Base-by-base conservation (phyloP, 108 stramenopile genomes). In the Skeletonema costatum region DNA sequence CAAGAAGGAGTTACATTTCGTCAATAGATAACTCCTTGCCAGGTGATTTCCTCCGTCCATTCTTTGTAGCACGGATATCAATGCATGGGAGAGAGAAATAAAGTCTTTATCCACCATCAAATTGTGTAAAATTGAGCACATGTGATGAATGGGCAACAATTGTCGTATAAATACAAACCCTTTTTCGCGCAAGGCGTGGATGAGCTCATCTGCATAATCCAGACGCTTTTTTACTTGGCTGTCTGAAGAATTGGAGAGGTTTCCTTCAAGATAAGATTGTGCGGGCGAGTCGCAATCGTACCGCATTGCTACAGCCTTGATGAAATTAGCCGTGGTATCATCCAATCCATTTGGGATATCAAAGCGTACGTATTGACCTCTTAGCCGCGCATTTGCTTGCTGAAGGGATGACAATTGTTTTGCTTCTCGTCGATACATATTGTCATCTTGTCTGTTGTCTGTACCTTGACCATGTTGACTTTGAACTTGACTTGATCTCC, bases 291-390 rank as follows among this genome's bases (percentile, higher is more conserved):
- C 48, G 41, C 64, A 53, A 14, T 53, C 63, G 48, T 69, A 77
- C 6, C 76, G 32, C 59, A 77, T 38, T 3, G 76, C 41, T 4
- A 77, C 68, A 33, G 68, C 68, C 7, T 13, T 68, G 17, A 77
- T 69, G 33, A 77, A 77, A 11, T 68, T 61, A 13, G 68, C 60
- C 1, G 53, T 14, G 1, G 76, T 77, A 38, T 77, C 76, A 33
- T 77, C 76, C 17, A 77, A 46, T 33, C 68, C 60, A 56, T 70
- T 41, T 16, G 76, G 76, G 13, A 77, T 77, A 44, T 77, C 76
- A 16, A 70, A 77, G 25, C 42, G 68, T 13, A 77, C 14, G 48
- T 77, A 77, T 9, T 70, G 76, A 16, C 76, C 76, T 16, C 62
- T 61, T 7, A 69, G 60, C 14, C 76, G 19, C 16, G 68, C 44